Conservation (phyloP, 2,329 filamentous ascomycete genomes). For the Aspergillus sp. region DNA sequence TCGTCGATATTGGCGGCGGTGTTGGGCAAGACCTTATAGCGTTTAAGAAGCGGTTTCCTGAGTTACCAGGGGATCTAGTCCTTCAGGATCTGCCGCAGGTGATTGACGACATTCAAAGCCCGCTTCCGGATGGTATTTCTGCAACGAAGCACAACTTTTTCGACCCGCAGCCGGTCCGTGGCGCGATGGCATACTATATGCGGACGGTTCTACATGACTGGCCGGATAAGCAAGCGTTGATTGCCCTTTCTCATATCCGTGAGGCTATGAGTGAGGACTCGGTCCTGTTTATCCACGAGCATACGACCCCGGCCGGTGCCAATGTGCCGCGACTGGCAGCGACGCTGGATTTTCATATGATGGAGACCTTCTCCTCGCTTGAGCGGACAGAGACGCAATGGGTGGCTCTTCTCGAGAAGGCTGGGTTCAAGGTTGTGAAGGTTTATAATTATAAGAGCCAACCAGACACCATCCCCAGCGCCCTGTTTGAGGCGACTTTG, state of each 20-base stretch:
- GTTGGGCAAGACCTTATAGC: constrained; percentile 32
- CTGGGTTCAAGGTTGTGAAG: constrained; percentile 14
- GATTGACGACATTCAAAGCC: constrained; percentile 20
- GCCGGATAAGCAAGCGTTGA: constrained; percentile 22
- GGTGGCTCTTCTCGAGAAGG: constrained; percentile 18
- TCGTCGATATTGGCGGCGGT: constrained; percentile 43
- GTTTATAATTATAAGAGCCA: not conserved
- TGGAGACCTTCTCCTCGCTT: constrained; percentile 19
- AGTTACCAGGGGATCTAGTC: constrained; percentile 29
- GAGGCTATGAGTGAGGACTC: constrained; percentile 26
- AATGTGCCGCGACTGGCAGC: constrained; percentile 9
- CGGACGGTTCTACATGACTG: constrained; percentile 28
- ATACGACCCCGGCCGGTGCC: constrained; percentile 19
- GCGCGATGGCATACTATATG: constrained; percentile 28
- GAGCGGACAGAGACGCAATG: constrained; percentile 25
- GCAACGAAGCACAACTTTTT: constrained; percentile 18
- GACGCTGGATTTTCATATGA: constrained; percentile 20
- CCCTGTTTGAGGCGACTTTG: constrained; percentile 6
- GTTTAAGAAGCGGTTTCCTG: constrained; percentile 29
- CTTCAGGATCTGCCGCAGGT: constrained; percentile 39
- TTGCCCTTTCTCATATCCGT: constrained; percentile 17
- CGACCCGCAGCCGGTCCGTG: constrained; percentile 19
- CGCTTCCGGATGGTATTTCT: constrained; percentile 17
- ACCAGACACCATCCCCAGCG: not conserved
- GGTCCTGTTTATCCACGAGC: constrained; percentile 28